Percentiles rank a stretch among this genome's conserved stretches.
Conservation (phyloP, 1,139 yeast genomes). For the Suhomyces panamericanus region DNA sequence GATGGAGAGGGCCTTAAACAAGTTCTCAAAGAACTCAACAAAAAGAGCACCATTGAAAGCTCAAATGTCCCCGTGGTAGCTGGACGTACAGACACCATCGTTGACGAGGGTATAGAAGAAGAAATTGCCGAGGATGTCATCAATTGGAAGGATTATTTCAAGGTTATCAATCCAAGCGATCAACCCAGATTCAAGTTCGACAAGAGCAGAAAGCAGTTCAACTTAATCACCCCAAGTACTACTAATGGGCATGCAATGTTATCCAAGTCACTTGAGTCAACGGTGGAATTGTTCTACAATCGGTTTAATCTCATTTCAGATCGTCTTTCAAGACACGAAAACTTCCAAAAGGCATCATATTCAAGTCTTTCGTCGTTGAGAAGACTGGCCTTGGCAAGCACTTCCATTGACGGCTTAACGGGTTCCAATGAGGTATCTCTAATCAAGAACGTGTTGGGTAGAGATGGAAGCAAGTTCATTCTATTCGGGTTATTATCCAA, state of each 20-base stretch:
- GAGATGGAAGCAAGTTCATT: slow-evolving; percentile 74
- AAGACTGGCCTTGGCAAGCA: slow-evolving; percentile 22
- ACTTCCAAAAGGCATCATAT: slow-evolving; percentile 57
- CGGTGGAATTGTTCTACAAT: slow-evolving; percentile 32
- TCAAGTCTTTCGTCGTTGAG: slow-evolving; percentile 41
- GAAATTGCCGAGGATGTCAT: slow-evolving; percentile 26
- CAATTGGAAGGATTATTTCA: slow-evolving; percentile 74
- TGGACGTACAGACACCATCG: slow-evolving; percentile 33
- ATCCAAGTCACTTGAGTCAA: slow-evolving; percentile 21
- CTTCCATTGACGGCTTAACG: slow-evolving; percentile 12
- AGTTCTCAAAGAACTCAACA: slow-evolving; percentile 57
- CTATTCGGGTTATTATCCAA: slow-evolving; percentile 73
- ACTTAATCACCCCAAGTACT: slow-evolving; percentile 19
- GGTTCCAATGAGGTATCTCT: slow-evolving; percentile 60
- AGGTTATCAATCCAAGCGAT: slow-evolving; percentile 59
- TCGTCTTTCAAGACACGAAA: slow-evolving; percentile 72
- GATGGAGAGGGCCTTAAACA: slow-evolving; percentile 70
- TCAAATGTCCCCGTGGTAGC: slow-evolving; percentile 19
- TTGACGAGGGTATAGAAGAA: slow-evolving; percentile 24
- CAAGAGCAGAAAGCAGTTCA: slow-evolving; percentile 63
- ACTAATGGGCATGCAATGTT: slow-evolving; percentile 11
- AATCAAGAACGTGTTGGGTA: slow-evolving; percentile 80
- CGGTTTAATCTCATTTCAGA: slow-evolving; percentile 66
- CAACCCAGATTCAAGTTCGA: slow-evolving; percentile 73
- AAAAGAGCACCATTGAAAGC: slow-evolving; percentile 10